A percentile compares a stretch with the other conserved stretches of the same genome.
Evolutionary conservation across 371 early-diverging fungal genomes (phyloP).

Genomic region (Mucor racemosus): DNA sequence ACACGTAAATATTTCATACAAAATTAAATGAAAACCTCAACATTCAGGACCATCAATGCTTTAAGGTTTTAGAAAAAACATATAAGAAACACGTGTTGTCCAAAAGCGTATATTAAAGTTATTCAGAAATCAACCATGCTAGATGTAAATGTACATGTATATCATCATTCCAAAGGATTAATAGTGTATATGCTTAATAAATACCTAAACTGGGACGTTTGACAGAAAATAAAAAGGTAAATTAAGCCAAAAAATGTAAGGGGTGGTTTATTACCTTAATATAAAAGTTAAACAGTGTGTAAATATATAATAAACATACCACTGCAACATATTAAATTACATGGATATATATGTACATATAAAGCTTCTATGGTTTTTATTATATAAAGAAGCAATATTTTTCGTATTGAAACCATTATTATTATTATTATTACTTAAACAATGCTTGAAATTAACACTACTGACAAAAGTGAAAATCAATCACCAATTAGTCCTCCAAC

Average conservation of each 20-base stretch:
- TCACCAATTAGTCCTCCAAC: slow-evolving; percentile 19
- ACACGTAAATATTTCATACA: no score
- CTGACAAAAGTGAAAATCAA: not conserved
- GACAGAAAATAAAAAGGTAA: slow-evolving; percentile 7
- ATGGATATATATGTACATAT: slow-evolving; percentile 6
- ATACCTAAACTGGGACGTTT: slow-evolving; percentile 4
- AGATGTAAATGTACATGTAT: not conserved
- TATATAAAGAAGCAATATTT: slow-evolving; percentile 1
- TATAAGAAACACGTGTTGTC: slow-evolving; percentile 10
- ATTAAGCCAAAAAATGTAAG: slow-evolving; percentile 11
- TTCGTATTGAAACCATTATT: not conserved
- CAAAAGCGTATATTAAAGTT: not conserved
- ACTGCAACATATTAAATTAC: slow-evolving; percentile 4
- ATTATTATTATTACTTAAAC: not conserved
- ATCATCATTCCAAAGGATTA: slow-evolving; percentile 6
- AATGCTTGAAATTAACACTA: not conserved
- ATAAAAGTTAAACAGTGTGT: not conserved
- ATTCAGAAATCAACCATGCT: slow-evolving; percentile 10
- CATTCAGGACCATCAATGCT: not conserved
- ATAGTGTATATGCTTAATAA: slow-evolving; percentile 7
- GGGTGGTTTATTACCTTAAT: slow-evolving; percentile 3
- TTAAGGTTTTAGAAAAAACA: not conserved
- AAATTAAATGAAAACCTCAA: no score
- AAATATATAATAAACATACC: slow-evolving; percentile 6
- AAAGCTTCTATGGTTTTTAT: not conserved